Conservation (phyloP, 768 basidiomycete species). For the Peribolospora kevripleyi region DNA sequence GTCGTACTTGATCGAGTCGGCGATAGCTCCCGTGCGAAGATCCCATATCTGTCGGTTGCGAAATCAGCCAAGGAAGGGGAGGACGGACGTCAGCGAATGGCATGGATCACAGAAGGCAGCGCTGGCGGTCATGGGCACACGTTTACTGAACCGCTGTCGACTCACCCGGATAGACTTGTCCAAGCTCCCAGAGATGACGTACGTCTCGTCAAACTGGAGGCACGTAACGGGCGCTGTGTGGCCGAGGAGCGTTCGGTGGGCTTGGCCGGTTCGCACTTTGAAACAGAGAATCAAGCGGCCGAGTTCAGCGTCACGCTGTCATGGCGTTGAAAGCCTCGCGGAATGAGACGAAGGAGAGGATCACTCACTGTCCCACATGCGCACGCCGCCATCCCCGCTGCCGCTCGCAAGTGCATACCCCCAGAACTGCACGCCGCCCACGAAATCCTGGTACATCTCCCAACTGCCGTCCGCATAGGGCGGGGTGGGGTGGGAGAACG, state of each 20-base stretch:
- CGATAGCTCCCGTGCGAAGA: conserved; percentile 61
- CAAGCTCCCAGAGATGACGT: conserved; percentile 74
- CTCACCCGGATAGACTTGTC: conserved; percentile 76
- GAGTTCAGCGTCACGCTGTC: neutral
- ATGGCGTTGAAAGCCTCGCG: neutral
- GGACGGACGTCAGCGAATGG: neutral
- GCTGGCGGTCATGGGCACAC: neutral
- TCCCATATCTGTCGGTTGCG: conserved; percentile 58
- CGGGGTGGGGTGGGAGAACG: conserved; percentile 55
- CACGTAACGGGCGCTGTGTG: conserved; percentile 85
- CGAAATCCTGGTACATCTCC: conserved; percentile 92
- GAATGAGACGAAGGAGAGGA: neutral
- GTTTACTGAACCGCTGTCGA: neutral
- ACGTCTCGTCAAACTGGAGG: conserved; percentile 81
- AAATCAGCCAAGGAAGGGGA: neutral
- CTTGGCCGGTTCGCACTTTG: conserved; percentile 88
- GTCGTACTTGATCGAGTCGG: conserved; percentile 76
- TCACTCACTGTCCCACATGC: conserved; percentile 97
- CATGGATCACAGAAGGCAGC: neutral
- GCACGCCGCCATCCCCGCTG: conserved; percentile 83
- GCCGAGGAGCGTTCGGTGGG: conserved; percentile 72
- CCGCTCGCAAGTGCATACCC: conserved; percentile 92
- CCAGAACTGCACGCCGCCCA: conserved; percentile 96
- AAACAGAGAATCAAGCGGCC: neutral
- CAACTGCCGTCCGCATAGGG: conserved; percentile 71